A percentile compares a stretch with the other conserved stretches of the same genome.
Conservation (phyloP, 2,329 filamentous ascomycete genomes). For the Waltergamsia citrina region DNA sequence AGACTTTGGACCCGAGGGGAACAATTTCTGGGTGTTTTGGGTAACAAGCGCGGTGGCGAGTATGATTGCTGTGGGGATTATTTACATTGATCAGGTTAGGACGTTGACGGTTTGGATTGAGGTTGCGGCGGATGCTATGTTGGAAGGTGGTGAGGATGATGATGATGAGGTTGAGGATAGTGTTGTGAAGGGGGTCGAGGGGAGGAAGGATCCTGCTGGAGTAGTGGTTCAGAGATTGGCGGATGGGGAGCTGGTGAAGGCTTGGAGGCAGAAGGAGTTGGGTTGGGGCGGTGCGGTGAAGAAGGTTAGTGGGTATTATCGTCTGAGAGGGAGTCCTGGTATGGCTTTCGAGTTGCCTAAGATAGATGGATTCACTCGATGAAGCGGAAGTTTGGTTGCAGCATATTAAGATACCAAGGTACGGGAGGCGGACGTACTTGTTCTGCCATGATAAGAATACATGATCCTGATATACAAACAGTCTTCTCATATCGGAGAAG, state of each 20-base stretch:
- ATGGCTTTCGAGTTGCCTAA: slow-evolving; percentile 2
- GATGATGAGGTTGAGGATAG: slow-evolving; percentile 8
- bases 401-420: too few relatives aligned
- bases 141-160: slow-evolving; percentile 12
- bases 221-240: slow-evolving; percentile 9
- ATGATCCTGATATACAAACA: too few relatives aligned
- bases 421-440: too few relatives aligned
- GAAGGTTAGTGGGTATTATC: slow-evolving; percentile 26
- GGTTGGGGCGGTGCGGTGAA: slow-evolving; percentile 37
- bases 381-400: too few relatives aligned
- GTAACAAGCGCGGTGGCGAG: slow-evolving; percentile 27
- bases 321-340: slow-evolving; percentile 10
- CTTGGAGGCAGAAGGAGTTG: slow-evolving; percentile 31
- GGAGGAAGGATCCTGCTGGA: slow-evolving; percentile 11
- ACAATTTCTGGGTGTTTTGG: slow-evolving; percentile 40
- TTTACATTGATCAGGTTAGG: slow-evolving; percentile 38
- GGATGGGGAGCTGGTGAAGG: slow-evolving; percentile 16
- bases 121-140: slow-evolving; percentile 17
- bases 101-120: slow-evolving; percentile 36
- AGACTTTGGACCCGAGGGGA: slow-evolving; percentile 28
- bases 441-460: too few relatives aligned
- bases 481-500: too few relatives aligned
- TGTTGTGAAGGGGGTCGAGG: slow-evolving; percentile 25
- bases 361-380: not conserved
- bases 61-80: slow-evolving; percentile 27